phyloP scores from a whole-genome alignment of 306 rosid species.

The Lagenaria siceraria region DNA sequence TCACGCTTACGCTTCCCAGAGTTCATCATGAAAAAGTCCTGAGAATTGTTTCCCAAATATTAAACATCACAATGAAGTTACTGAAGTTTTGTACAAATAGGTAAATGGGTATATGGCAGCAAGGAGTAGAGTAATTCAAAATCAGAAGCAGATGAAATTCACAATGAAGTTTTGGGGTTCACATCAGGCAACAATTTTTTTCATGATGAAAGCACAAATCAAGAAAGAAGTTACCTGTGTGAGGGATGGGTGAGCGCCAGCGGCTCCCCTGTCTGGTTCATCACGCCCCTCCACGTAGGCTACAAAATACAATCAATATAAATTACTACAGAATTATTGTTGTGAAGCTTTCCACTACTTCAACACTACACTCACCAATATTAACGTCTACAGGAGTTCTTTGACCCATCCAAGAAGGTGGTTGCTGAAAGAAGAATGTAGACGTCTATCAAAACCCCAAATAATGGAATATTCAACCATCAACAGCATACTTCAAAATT shows the following conservation, averaged over 20 bases:
- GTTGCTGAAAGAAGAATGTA: constrained; percentile 49
- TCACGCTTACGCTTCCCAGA: constrained; percentile 92
- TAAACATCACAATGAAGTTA: neutral
- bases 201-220: neutral
- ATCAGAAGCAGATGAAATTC: neutral
- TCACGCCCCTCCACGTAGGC: constrained; percentile 99
- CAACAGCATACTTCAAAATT: neutral
- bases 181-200: neutral
- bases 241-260: constrained; percentile 48
- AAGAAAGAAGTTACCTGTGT: constrained; percentile 53
- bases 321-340: constrained; percentile 22
- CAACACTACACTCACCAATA: constrained; percentile 55
- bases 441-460: constrained; percentile 5
- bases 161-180: neutral
- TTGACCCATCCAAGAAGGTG: constrained; percentile 87
- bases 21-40: constrained; percentile 65
- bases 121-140: neutral
- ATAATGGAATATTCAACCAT: neutral
- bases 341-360: constrained; percentile 5
- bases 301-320: constrained; percentile 25
- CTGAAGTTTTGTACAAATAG: neutral
- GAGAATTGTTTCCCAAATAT: constrained; percentile 9
- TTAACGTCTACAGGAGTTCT: constrained; percentile 94
- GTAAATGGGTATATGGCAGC: neutral
- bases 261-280: constrained; percentile 71